These are phyloP conservation scores for Dactylellina parvicollis DNA, from an alignment of 2,329 filamentous ascomycete species.

Conservation along the genomic window DNA sequence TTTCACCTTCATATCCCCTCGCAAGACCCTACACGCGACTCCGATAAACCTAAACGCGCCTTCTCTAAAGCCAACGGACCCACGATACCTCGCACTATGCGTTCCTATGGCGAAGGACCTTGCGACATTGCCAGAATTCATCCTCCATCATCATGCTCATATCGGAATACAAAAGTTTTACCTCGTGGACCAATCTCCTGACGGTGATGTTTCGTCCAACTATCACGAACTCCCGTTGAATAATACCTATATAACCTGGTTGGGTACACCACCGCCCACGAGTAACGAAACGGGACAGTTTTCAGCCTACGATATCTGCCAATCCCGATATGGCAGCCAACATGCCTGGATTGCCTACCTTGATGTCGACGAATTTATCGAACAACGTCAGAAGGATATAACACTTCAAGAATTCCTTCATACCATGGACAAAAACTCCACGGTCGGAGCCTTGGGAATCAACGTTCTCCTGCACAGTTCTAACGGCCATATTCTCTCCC, in stretches of 20 bases:
- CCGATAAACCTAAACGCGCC: slow-evolving; percentile 53
- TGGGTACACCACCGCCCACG: slow-evolving; percentile 26
- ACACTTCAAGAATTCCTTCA: slow-evolving; percentile 58
- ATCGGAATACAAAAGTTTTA: slow-evolving; percentile 46
- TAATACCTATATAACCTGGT: slow-evolving; percentile 43
- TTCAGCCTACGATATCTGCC: slow-evolving; percentile 56
- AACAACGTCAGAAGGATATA: slow-evolving; percentile 55
- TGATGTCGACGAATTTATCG: slow-evolving; percentile 60
- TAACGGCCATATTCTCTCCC: slow-evolving; percentile 56
- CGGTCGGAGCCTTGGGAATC: slow-evolving; percentile 59
- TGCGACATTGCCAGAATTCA: slow-evolving; percentile 41
- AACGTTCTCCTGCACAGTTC: slow-evolving; percentile 60
- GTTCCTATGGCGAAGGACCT: slow-evolving; percentile 47
- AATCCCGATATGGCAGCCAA: slow-evolving; percentile 55
- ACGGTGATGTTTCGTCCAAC: slow-evolving; percentile 28
- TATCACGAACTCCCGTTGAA: slow-evolving; percentile 48
- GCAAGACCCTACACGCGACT: slow-evolving; percentile 43
- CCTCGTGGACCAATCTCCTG: slow-evolving; percentile 43
- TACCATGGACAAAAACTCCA: slow-evolving; percentile 52
- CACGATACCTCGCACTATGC: slow-evolving; percentile 38
- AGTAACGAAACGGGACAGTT: slow-evolving; percentile 46
- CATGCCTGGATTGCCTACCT: slow-evolving; percentile 60
- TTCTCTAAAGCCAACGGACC: slow-evolving; percentile 45
- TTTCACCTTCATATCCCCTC: slow-evolving; percentile 48
- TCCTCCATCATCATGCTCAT: slow-evolving; percentile 44